Evolutionary conservation across 2,329 filamentous ascomycete genomes (phyloP), one percentile per base, ranked within the genome.

Genomic region (Cryphonectria radicalis): DNA sequence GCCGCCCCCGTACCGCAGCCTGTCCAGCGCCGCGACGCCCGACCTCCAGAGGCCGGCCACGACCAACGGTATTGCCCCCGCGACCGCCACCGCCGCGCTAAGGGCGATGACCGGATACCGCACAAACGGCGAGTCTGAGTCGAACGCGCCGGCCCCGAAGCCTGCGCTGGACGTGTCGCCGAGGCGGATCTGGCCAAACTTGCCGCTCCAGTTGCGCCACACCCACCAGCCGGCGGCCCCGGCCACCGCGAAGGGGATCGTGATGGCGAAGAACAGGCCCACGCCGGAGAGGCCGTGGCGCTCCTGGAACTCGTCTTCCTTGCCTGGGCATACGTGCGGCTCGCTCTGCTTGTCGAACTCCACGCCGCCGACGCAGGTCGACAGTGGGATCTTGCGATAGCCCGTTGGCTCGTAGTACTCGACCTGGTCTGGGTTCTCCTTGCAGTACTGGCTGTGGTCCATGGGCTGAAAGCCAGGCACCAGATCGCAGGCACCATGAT

Each of bases 141-240:
- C 90, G 73, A 95, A 83, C 1, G 80, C 81, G 80, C 74, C 32
- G 77, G 80, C 72, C 77, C 77, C 68, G 78, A 78, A 70, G 70
- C 74, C 28, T 77, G 81, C 71, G 77, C 77, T 66, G 77, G 78
- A 69, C 66, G 71, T 76, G 77, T 98, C 96, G 70, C 96, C 96
- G 19, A 99, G 89, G 32, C 94, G 89, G 79, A 99, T 95, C 79
- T 95, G 91, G 14, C 96, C 96, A 79, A 98, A 97, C 79, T 97
- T 97, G 81, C 90, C 90, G 76, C 90, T 91, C 93, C 93, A 98
- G 81, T 93, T 93, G 72, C 85, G 88, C 85, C 91, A 97, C 28
- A 95, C 91, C 81, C 90, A 98, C 85, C 93, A 98, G 55, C 96
- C 96, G 19, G 92, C 86, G 5, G 85, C 91, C 0, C 84, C 87